Evolutionary conservation across 2,329 filamentous ascomycete genomes (phyloP).

Genomic region (Hymenotorrendiella dingleyae): DNA sequence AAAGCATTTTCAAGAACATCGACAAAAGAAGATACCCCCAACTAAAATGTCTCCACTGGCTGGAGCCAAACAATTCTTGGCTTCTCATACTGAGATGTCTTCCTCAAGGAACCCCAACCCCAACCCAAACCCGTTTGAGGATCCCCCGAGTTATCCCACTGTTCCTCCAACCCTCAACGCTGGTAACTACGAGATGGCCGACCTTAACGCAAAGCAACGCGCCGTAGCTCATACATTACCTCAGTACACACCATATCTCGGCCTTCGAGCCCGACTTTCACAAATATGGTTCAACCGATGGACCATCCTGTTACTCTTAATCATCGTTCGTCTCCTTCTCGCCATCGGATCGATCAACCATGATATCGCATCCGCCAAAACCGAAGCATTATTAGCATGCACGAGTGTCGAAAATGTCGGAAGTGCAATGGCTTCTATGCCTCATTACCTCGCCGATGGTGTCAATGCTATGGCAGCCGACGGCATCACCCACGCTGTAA

Average conservation of each 20-base stretch:
- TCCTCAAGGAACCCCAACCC: conserved; percentile 23
- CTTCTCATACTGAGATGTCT: conserved; percentile 30
- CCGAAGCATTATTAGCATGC: conserved; percentile 81
- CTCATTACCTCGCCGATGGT: conserved; percentile 83
- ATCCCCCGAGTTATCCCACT: conserved; percentile 30
- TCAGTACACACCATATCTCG: conserved; percentile 83
- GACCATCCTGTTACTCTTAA: conserved; percentile 83
- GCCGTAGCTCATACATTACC: conserved; percentile 51
- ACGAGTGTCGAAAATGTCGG: conserved; percentile 88
- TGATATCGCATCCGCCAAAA: conserved; percentile 69
- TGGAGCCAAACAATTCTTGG: conserved; percentile 26
- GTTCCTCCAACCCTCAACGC: conserved; percentile 32
- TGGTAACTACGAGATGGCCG: conserved; percentile 27
- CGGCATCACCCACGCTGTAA: conserved; percentile 74
- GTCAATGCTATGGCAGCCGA: conserved; percentile 80
- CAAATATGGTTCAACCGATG: conserved; percentile 98
- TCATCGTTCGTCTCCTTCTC: conserved; percentile 75
- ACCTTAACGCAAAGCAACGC: conserved; percentile 16
- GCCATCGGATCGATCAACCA: conserved; percentile 66
- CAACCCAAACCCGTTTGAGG: no score
- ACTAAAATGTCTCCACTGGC: conserved; percentile 30
- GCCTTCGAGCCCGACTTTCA: conserved; percentile 80
- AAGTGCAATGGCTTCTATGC: conserved; percentile 96
- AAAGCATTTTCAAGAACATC: conserved; percentile 2
- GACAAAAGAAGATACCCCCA: conserved; percentile 15